Base-by-base conservation (phyloP, 345 rosid genomes). In the Euphorbia lathyris region DNA sequence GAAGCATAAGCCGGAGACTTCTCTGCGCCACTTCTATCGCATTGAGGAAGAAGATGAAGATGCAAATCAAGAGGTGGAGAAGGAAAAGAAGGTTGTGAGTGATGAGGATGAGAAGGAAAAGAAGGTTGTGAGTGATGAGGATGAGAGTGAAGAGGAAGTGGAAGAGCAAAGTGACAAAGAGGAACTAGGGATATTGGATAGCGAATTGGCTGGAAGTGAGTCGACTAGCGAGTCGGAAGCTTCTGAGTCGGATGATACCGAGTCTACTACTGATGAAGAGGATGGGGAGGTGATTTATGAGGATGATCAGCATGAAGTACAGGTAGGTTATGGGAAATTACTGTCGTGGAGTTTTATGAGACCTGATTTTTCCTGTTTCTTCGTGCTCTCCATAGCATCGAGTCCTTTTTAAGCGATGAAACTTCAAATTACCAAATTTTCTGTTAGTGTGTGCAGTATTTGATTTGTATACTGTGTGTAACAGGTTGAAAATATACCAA, bases 11-110 rank as follows among this genome's bases (percentile, higher is more conserved):
- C 52, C 80, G 0, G 69, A 66, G 36, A 83, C 52, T 71, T 64
- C 85, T 62, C 89, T 95, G 16, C 84, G 78, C 53, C 97, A 81
- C 76, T 95, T 78, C 70, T 95, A 95, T 68, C 87, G 81, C 25
- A 68, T 84, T 0, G 87, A 83, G 20, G 86, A 53, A 71, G 83
- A 77, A 0, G 73, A 81, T 0, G 34, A 60, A 40, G 63, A 25
- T 17, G 42, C 29, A 53, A 27, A 11, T 6, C 23, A 58, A 59
- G 17, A 56, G 56, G 13, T 3, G 43, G 48, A 25, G 59, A 51
- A 58, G 14, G 68, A 52, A 27, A 12, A 27, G 25, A 73, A 67
- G 51, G 42, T 13, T 11, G 16, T 30, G n/a, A 45, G 40, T 9
- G 34, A 34, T 11, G 69, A 48, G 8, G 67, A 63, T n/a, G 55